A percentile compares a stretch with the other conserved stretches of the same genome.
Conservation (phyloP, 352 stramenopile species). For the Pilasporangium apinafurcum region DNA sequence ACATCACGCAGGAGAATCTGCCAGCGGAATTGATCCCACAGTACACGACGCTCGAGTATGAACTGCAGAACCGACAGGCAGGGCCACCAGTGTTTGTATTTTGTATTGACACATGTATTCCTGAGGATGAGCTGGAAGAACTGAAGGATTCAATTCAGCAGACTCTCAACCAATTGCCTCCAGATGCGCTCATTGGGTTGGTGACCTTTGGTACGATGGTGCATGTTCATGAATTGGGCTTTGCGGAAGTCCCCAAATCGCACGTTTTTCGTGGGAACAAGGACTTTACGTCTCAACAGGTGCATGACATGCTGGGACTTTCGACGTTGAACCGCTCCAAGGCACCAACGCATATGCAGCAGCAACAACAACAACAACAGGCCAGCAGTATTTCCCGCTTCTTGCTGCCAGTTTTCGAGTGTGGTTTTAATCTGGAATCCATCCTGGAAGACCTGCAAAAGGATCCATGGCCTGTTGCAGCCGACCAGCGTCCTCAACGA, state of each 20-base stretch:
- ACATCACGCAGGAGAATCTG: conserved; percentile 98
- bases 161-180: conserved; percentile 96
- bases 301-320: conserved; percentile 96
- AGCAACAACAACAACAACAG: conserved; percentile 69
- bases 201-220: conserved; percentile 99
- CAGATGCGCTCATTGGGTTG: conserved; percentile 96
- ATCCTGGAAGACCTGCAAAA: conserved; percentile 97
- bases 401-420: conserved; percentile 95
- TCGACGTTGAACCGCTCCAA: conserved; percentile 49
- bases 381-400: conserved; percentile 91
- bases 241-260: conserved; percentile 93
- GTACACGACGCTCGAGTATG: conserved; percentile 99
- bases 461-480: conserved; percentile 96
- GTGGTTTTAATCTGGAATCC: conserved; percentile 94
- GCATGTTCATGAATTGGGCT: conserved; percentile 98
- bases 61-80: conserved; percentile 90
- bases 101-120: conserved; percentile 96
- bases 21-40: conserved; percentile 98
- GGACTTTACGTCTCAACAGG: conserved; percentile 93
- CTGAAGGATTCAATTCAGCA: conserved; percentile 98
- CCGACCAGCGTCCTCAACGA: conserved; percentile 93
- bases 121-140: conserved; percentile 96
- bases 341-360: conserved; percentile 31
- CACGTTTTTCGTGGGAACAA: conserved; percentile 99
- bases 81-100: conserved; percentile 99